Conservation (phyloP, 257 asterid species). For the Nicotiana paniculata region DNA sequence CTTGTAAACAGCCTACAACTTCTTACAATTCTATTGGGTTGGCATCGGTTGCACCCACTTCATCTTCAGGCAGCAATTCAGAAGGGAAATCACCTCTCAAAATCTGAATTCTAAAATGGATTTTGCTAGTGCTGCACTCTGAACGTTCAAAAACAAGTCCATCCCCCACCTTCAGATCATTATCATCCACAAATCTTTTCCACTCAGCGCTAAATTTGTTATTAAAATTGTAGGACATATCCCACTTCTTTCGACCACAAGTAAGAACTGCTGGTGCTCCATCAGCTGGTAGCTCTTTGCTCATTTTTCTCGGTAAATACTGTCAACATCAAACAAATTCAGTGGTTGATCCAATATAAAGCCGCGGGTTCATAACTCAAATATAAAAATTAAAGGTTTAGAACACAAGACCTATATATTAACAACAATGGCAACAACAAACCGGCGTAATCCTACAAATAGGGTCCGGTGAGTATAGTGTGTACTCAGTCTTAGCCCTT, state of each 20-base stretch:
- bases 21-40: not conserved
- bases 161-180: constrained; percentile 35
- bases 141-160: constrained; percentile 46
- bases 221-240: not conserved
- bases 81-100: constrained; percentile 19
- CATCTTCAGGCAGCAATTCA: constrained; percentile 9
- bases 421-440: too few species aligned
- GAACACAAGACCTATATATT: too few species aligned
- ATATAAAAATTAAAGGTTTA: not conserved
- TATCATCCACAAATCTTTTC: constrained; percentile 30
- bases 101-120: constrained; percentile 29
- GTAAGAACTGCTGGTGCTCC: constrained; percentile 22
- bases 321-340: constrained; percentile 1
- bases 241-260: constrained; percentile 35
- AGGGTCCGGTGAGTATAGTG: too few species aligned
- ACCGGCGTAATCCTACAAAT: too few species aligned
- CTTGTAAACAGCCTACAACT: not conserved
- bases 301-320: constrained; percentile 8
- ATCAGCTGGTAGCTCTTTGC: constrained; percentile 17
- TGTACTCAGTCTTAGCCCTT: too few species aligned
- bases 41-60: not conserved
- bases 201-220: constrained; percentile 23
- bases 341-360: not conserved
- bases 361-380: not conserved
- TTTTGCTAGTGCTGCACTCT: constrained; percentile 4